Conservation (phyloP, 1,284 basidiomycete genomes). For the Chiua sp. region DNA sequence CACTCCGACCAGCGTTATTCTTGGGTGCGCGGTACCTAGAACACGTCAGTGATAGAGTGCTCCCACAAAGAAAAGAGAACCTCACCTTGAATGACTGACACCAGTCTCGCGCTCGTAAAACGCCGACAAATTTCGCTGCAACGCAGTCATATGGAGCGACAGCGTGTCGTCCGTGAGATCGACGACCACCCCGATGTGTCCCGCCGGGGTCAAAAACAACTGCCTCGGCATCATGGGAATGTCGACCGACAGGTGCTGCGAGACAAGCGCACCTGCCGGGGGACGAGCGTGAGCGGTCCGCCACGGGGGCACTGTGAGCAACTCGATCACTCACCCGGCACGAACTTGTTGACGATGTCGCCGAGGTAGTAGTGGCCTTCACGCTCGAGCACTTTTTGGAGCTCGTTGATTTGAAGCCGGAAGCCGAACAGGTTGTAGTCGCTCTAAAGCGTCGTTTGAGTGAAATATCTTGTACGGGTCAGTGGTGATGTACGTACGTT, state of each 20-base stretch:
- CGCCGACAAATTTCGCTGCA: slow-evolving; percentile 81
- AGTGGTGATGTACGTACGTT: slow-evolving; percentile 59
- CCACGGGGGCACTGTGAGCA: no score
- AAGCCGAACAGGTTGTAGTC: slow-evolving; percentile 82
- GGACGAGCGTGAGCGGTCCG: slow-evolving; percentile 17
- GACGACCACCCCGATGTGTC: slow-evolving; percentile 81
- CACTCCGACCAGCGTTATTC: slow-evolving; percentile 56
- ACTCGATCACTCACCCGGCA: slow-evolving; percentile 56
- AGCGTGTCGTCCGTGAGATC: slow-evolving; percentile 62
- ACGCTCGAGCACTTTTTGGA: slow-evolving; percentile 54
- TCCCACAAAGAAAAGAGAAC: not conserved
- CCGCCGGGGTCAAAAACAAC: slow-evolving; percentile 81
- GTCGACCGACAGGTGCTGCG: slow-evolving; percentile 41
- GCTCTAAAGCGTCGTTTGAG: slow-evolving; percentile 48
- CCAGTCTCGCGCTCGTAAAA: slow-evolving; percentile 62
- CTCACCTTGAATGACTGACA: slow-evolving; percentile 69
- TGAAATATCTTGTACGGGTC: not conserved
- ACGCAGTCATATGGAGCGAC: slow-evolving; percentile 68
- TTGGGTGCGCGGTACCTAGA: slow-evolving; percentile 73
- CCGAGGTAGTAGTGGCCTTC: slow-evolving; percentile 70
- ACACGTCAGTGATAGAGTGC: not conserved
- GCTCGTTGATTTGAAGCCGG: slow-evolving; percentile 48
- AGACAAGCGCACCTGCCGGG: slow-evolving; percentile 48
- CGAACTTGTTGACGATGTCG: slow-evolving; percentile 75
- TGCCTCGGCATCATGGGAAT: slow-evolving; percentile 59